Percentiles rank a stretch among this genome's conserved stretches.
phyloP scores from a whole-genome alignment of 2,329 filamentous ascomycete species.

The Pseudofabraea citricarpa region DNA sequence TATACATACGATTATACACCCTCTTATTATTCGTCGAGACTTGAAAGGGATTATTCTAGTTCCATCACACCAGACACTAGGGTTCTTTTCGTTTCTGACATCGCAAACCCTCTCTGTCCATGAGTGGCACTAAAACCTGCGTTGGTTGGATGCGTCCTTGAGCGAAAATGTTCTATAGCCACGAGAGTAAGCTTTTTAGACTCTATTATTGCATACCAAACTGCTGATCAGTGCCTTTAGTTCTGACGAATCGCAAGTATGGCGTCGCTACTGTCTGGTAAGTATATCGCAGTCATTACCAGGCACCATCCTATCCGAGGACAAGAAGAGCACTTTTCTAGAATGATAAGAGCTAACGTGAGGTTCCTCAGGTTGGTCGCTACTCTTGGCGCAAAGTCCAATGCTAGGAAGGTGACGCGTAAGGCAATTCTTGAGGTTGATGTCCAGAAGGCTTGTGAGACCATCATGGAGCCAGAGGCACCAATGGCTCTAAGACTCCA shows the following conservation, averaged over 20 bases:
- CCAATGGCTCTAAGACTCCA: conserved; percentile 89
- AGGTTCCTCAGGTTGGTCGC: conserved; percentile 70
- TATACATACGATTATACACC: no score
- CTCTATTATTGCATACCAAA: neutral
- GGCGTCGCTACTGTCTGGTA: conserved; percentile 95
- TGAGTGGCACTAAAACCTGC: no score
- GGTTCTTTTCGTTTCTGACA: no score
- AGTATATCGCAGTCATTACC: conserved; percentile 24
- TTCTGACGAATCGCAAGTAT: conserved; percentile 82
- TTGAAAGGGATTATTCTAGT: no score
- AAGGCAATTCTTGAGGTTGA: conserved; percentile 88
- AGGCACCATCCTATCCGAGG: no score
- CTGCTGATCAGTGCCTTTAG: conserved; percentile 43
- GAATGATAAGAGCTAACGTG: neutral
- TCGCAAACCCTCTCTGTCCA: no score
- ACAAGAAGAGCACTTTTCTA: neutral
- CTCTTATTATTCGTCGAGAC: no score
- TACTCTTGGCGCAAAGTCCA: conserved; percentile 72
- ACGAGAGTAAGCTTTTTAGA: conserved; percentile 65
- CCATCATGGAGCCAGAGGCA: conserved; percentile 78
- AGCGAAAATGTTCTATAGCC: conserved; percentile 82
- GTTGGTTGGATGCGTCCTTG: neutral
- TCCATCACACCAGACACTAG: no score
- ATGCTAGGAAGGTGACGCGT: conserved; percentile 67
- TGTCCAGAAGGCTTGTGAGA: conserved; percentile 79